phyloP scores from a whole-genome alignment of 108 stramenopile species.

The Skeletonema costatum region DNA sequence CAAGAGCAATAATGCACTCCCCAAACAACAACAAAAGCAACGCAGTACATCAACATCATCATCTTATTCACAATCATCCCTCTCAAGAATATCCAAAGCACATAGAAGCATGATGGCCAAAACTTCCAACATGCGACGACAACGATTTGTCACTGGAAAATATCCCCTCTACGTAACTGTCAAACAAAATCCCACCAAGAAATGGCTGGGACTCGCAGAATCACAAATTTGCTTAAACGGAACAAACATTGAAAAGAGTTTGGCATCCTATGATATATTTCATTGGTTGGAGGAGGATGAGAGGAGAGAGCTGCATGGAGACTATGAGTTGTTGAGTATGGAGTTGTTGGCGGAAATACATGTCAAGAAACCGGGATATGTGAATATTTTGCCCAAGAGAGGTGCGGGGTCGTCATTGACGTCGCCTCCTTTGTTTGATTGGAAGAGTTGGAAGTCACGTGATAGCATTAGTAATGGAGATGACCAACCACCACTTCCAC shows the following conservation, averaged over 20 bases:
- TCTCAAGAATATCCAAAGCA: conserved; percentile 46
- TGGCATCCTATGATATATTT: conserved; percentile 70
- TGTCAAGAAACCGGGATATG: conserved; percentile 76
- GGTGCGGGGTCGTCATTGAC: conserved; percentile 63
- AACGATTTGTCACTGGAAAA: conserved; percentile 77
- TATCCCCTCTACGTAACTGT: conserved; percentile 71
- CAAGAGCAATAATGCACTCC: neutral
- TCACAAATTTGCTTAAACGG: conserved; percentile 70
- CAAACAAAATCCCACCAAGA: conserved; percentile 67
- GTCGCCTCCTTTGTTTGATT: conserved; percentile 17
- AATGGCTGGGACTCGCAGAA: conserved; percentile 64
- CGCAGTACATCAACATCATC: neutral
- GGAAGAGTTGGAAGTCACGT: conserved; percentile 42
- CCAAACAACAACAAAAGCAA: neutral
- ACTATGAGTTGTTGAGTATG: conserved; percentile 62
- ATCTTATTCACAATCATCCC: neutral
- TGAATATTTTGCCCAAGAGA: conserved; percentile 57
- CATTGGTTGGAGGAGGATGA: conserved; percentile 77
- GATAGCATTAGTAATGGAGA: neutral
- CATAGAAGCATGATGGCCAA: conserved; percentile 67
- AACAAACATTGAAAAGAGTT: conserved; percentile 60
- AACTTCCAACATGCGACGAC: conserved; percentile 52
- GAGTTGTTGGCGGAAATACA: conserved; percentile 80
- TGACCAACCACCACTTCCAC: neutral
- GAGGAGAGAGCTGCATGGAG: conserved; percentile 58